A percentile compares a stretch with the other conserved stretches of the same genome.
Evolutionary conservation across 768 basidiomycete genomes (phyloP).

Genomic region (Amanita rubescens): DNA sequence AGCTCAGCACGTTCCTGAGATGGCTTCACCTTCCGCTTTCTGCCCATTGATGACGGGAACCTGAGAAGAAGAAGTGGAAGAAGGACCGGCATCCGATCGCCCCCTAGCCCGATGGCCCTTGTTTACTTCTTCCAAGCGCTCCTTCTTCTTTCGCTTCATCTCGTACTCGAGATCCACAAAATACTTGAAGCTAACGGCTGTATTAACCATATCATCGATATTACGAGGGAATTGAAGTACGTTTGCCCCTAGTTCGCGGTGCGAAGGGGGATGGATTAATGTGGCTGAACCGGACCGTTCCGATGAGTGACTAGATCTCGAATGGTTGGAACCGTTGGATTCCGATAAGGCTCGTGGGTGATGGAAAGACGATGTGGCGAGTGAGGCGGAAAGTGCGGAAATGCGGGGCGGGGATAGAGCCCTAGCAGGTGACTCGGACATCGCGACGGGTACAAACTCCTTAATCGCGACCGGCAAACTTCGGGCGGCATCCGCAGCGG

Average conservation of each 20-base stretch:
- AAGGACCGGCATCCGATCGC: conserved; percentile 16
- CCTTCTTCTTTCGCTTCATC: conserved; percentile 26
- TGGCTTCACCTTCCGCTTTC: conserved; percentile 13
- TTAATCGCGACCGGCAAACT: conserved; percentile 34
- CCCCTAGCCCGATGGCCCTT: conserved; percentile 14
- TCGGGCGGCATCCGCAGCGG: conserved; percentile 16
- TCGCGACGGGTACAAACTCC: conserved; percentile 48
- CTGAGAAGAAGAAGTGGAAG: too few relatives aligned
- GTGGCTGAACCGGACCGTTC: conserved; percentile 28
- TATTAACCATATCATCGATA: conserved; percentile 34
- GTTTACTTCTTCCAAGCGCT: conserved; percentile 16
- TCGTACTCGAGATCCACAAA: conserved; percentile 39
- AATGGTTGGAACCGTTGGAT: conserved; percentile 16
- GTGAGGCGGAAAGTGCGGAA: conserved; percentile 67
- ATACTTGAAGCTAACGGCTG: conserved; percentile 37
- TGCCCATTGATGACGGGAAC: conserved; percentile 14
- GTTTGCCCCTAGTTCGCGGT: conserved; percentile 21
- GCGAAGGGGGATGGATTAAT: conserved; percentile 19
- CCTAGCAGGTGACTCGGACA: conserved; percentile 31
- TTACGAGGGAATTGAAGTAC: conserved; percentile 35
- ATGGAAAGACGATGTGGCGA: conserved; percentile 52
- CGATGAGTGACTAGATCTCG: conserved; percentile 18
- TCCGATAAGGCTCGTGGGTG: conserved; percentile 33
- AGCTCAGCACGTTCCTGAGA: conserved; percentile 4
- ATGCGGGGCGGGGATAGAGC: conserved; percentile 31